Evolutionary conservation across 1,284 basidiomycete species (phyloP), one percentile per base, ranked within the genome.

Genomic region (Cryptococcus sp.): DNA sequence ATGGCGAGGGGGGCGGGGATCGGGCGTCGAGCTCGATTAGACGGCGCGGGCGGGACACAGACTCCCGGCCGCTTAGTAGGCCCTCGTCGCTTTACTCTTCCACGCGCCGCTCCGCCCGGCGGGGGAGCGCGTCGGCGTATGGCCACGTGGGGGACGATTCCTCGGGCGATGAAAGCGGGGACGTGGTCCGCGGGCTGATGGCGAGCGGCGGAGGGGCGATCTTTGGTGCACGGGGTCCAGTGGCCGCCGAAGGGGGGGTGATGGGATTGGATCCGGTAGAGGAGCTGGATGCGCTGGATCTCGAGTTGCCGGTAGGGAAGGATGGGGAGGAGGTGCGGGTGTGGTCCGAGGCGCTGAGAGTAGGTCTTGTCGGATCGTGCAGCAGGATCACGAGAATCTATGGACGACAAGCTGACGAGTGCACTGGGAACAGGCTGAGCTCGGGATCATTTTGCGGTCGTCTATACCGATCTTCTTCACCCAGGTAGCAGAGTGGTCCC

Each of bases 401-500:
- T n/a, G n/a, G n/a, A n/a, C n/a, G n/a, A n/a, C n/a, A 40, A 53
- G 21, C 43, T 13, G 5, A 35, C 50, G 33, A 50, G 38, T 55
- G 53, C 43, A 39, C 18, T 12, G 16, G 9, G 18, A 33, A 51
- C 44, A 72, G 65, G 62, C 64, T 39, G 77, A 78, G 57, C 57
- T 72, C 4, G 66, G 65, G 6, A 64, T 79, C 39, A 65, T 79
- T 18, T 38, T 71, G 18, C 59, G 64, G 28, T 63, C 66, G 3
- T 66, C 73, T 4, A 48, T 76, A 6, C 77, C 77, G 1, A 66
- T 77, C 33, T 74, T 77, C 53, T 67, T 76, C 54, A 73, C 76
- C 4, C 77, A 79, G 61, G 55, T 75, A 5, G 72, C 77, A 45
- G 77, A 79, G 54, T 79, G 73, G 66, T 75, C 73, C n/a, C 63